Base-by-base conservation (phyloP, 345 rosid genomes). In the Limnanthes douglasii region DNA sequence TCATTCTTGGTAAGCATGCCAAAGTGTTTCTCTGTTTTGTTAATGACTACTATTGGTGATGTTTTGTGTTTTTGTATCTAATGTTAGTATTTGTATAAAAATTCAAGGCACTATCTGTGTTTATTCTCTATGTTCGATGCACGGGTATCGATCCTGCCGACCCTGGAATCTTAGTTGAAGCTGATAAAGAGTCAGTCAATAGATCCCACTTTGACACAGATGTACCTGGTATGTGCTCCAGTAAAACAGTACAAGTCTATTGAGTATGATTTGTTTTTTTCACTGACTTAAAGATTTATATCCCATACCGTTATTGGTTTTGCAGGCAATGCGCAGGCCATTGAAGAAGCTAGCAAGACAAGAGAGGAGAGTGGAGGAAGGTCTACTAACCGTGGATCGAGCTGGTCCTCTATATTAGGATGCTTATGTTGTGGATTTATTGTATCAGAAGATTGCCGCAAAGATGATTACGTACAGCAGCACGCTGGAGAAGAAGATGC, bases 71-170 rank as follows among this genome's bases (percentile, higher is more conserved):
- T 33, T 30, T 42, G n/a, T n/a, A n/a, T n/a, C 41, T 32, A 11
- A 29, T 36, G 33, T 44, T 16, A 26, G 26, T 27, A 8, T 22
- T 19, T 15, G 10, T 6, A 26, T 1, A 46, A 36, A 0, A 18
- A 2, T 25, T 49, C 31, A 28, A 83, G 97, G 97, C 83, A 1
- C 57, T 83, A 49, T 55, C 62, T 23, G 93, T 83, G 11, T 71
- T 83, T 45, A 53, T 72, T 55, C 75, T 88, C 10, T 88, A 88
- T 37, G 72, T 72, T 18, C 69, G 95, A 11, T 73, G 90, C 70
- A 72, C 95, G 37, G 93, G 83, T 31, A 88, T 88, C 37, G 78
- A 88, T 57, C 97, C 97, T 40, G 84, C 95, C 18, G 97, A 88
- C 70, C 86, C 90, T 46, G 95, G 93, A 50, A 73, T 83, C 65